Evolutionary conservation across 2,329 filamentous ascomycete species (phyloP).

Genomic region (Alternaria dauci): DNA sequence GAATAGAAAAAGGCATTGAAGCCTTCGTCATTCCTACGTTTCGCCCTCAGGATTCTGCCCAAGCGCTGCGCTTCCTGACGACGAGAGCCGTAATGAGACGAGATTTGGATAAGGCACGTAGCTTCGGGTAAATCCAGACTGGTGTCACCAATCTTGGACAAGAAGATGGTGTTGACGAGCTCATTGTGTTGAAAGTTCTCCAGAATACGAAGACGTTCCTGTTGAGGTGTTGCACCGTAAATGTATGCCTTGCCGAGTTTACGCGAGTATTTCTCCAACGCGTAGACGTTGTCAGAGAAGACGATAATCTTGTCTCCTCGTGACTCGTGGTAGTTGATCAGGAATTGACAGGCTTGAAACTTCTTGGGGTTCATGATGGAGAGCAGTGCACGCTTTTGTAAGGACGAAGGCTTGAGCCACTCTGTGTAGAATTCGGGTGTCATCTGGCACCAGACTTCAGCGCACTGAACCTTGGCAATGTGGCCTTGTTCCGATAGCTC

Average conservation of each 20-base stretch:
- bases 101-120: slow-evolving; percentile 96
- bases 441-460: slow-evolving; percentile 99
- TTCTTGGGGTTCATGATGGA: slow-evolving; percentile 99
- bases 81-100: slow-evolving; percentile 95
- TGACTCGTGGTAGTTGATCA: slow-evolving; percentile 97
- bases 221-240: slow-evolving; percentile 85
- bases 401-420: slow-evolving; percentile 74
- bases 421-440: slow-evolving; percentile 97
- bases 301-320: slow-evolving; percentile 98
- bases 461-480: slow-evolving; percentile 96
- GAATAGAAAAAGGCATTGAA: slow-evolving; percentile 99
- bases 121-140: slow-evolving; percentile 97
- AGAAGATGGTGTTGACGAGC: slow-evolving; percentile 87
- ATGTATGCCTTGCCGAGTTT: slow-evolving; percentile 90
- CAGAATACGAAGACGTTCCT: slow-evolving; percentile 84
- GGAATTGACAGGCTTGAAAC: slow-evolving; percentile 94
- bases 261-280: slow-evolving; percentile 82
- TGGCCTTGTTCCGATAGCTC: slow-evolving; percentile 96
- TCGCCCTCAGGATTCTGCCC: slow-evolving; percentile 91
- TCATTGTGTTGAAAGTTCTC: slow-evolving; percentile 97
- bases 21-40: slow-evolving; percentile 94
- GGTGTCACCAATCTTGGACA: slow-evolving; percentile 97
- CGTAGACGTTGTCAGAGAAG: slow-evolving; percentile 97
- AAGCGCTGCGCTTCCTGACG: slow-evolving; percentile 95
- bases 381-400: slow-evolving; percentile 72